Base-by-base conservation (phyloP, 352 stramenopile species). In the Globisporangium okanoganense region DNA sequence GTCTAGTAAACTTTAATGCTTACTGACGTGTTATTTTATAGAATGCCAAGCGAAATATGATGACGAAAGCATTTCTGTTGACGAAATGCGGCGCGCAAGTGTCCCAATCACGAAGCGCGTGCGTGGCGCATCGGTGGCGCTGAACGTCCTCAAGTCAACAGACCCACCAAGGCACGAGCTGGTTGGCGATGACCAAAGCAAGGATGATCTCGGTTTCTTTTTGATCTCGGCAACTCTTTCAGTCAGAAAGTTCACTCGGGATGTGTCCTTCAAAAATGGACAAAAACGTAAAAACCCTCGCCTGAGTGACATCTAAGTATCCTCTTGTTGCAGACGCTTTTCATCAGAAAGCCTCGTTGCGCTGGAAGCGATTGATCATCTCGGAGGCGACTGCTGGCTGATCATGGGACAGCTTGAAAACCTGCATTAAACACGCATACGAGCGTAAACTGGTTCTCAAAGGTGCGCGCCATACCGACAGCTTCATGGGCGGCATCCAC, bases 331-430 rank as follows among this genome's bases (percentile, higher is more conserved):
- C n/a, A n/a, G n/a, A n/a, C n/a, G n/a, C n/a, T n/a, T n/a, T n/a
- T n/a, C n/a, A n/a, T n/a, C n/a, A n/a, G n/a, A 38, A 38, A 12
- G 33, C 33, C 33, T 80, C 27, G 44, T 76, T 61, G 12, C 72
- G 78, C 41, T 97, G 81, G 69, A 98, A 98, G 31, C 73, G 85
- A 59, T 91, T 95, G 49, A 99, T 83, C 88, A 99, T 97, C 8
- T 84, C 76, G 18, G 98, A 73, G 5, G 90, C 76, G 52, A 88
- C 82, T 20, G 87, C 80, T 7, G 95, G 95, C 64, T 98, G 91
- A 78, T 98, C 92, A 51, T 79, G 75, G 12, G 94, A 92, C 4
- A 98, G 92, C 90, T 98, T 98, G 73, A 98, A 95, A 12, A n/a
- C 95, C 95, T 6, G 92, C 80, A 61, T 97, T 87, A 72, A 89